These are phyloP conservation scores for Sporothrix brasiliensis DNA, from an alignment of 2,329 filamentous ascomycete genomes.

Conservation along the genomic window DNA sequence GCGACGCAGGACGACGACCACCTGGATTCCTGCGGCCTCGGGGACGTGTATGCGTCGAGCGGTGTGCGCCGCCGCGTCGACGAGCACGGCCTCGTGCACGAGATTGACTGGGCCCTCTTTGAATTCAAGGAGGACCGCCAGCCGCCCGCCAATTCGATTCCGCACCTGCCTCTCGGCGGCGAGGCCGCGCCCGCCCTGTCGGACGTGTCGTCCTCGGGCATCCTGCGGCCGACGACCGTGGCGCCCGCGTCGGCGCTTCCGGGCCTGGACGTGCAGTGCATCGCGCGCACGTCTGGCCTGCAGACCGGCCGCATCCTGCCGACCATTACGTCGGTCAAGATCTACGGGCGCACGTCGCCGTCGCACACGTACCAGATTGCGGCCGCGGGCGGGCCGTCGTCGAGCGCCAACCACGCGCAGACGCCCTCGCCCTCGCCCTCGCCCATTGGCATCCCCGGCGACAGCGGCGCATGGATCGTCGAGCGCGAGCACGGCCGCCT, in stretches of 20 bases:
- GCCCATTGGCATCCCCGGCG: conserved; percentile 75
- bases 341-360: conserved; percentile 80
- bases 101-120: conserved; percentile 95
- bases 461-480: conserved; percentile 91
- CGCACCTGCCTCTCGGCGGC: conserved; percentile 40
- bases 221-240: conserved; percentile 60
- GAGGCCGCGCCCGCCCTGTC: conserved; percentile 26
- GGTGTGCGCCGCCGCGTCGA: conserved; percentile 77
- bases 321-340: conserved; percentile 80
- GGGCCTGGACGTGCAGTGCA: conserved; percentile 80
- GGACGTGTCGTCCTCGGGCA: conserved; percentile 26
- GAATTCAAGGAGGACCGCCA: conserved; percentile 72
- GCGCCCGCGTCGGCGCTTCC: conserved; percentile 65
- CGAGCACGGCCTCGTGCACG: conserved; percentile 73
- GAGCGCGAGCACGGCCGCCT: conserved; percentile 76
- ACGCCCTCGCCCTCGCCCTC: background rate
- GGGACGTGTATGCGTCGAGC: conserved; percentile 85
- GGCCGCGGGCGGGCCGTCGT: background rate
- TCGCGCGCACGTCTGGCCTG: conserved; percentile 82
- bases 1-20: conserved; percentile 78
- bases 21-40: conserved; percentile 76
- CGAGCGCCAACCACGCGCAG: no score
- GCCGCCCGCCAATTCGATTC: conserved; percentile 72
- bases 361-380: conserved; percentile 68
- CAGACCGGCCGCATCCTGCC: conserved; percentile 77